Evolutionary conservation across 148 eudicot genomes (phyloP).

Genomic region (Fallopia convolvulus): DNA sequence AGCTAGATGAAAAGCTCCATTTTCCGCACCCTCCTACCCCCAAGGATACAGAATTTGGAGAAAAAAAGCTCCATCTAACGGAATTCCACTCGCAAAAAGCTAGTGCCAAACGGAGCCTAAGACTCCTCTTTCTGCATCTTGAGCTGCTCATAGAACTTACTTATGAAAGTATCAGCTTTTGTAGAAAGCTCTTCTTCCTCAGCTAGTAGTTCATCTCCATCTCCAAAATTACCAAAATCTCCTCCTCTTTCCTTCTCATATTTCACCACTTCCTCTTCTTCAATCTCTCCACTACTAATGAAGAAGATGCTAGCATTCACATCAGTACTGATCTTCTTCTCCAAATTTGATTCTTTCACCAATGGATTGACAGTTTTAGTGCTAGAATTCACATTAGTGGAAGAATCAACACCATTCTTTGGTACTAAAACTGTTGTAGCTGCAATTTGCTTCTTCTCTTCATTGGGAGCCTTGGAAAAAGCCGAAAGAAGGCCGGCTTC

Average conservation of each 20-base stretch:
- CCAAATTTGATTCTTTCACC: background rate
- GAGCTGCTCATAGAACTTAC: conserved; percentile 6
- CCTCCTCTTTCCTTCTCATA: background rate
- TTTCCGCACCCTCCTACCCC: too few relatives aligned
- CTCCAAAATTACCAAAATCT: background rate
- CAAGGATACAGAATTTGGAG: too few relatives aligned
- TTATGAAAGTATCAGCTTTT: conserved; percentile 9
- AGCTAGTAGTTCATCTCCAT: background rate
- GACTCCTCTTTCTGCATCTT: conserved; percentile 11
- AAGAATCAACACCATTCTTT: too few relatives aligned
- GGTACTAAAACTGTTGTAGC: too few relatives aligned
- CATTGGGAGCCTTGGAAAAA: background rate
- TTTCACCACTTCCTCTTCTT: background rate
- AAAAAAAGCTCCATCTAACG: too few relatives aligned
- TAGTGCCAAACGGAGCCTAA: background rate
- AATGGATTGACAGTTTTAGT: background rate
- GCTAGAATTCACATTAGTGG: background rate
- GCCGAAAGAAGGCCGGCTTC: conserved; percentile 4
- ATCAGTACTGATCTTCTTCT: background rate
- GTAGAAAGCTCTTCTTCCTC: conserved; percentile 10
- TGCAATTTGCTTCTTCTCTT: background rate
- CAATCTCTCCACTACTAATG: background rate
- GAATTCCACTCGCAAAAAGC: too few relatives aligned
- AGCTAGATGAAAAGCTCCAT: too few relatives aligned
- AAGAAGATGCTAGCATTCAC: background rate